phyloP scores from a whole-genome alignment of 768 basidiomycete genomes.

The Porphyrellus cyaneotinctus region DNA sequence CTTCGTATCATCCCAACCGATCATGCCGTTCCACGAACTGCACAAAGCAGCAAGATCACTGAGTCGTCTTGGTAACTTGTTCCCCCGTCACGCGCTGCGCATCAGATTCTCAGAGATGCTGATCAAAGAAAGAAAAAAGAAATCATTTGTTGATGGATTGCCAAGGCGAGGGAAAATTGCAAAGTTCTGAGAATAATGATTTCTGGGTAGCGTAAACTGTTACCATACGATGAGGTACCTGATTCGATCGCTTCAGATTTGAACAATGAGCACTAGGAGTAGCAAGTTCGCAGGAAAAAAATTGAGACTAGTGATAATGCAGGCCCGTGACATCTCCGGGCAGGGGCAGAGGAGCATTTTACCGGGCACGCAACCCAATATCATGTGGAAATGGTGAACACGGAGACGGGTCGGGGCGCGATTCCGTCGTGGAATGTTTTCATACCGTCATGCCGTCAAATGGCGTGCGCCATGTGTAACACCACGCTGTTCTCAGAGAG shows the following conservation, averaged over 20 bases:
- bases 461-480: background rate
- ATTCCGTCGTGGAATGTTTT: background rate
- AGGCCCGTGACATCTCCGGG: background rate
- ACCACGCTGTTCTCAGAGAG: background rate
- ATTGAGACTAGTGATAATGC: no score
- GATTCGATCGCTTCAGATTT: no score
- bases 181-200: conserved; percentile 3
- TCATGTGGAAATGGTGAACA: no score
- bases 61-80: conserved; percentile 7
- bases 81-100: background rate
- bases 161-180: conserved; percentile 8
- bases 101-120: background rate
- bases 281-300: no score
- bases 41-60: background rate
- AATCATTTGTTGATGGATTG: background rate
- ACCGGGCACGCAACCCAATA: no score
- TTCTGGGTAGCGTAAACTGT: conserved; percentile 10
- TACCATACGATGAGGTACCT: conserved; percentile 16
- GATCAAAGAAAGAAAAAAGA: background rate
- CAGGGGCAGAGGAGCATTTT: background rate
- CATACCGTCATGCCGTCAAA: conserved; percentile 8
- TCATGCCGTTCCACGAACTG: background rate
- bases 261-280: no score
- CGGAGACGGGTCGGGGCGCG: background rate
- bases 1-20: background rate